These are phyloP conservation scores for Penicillium decumbens DNA, from an alignment of 2,329 filamentous ascomycete genomes.

Conservation along the genomic window DNA sequence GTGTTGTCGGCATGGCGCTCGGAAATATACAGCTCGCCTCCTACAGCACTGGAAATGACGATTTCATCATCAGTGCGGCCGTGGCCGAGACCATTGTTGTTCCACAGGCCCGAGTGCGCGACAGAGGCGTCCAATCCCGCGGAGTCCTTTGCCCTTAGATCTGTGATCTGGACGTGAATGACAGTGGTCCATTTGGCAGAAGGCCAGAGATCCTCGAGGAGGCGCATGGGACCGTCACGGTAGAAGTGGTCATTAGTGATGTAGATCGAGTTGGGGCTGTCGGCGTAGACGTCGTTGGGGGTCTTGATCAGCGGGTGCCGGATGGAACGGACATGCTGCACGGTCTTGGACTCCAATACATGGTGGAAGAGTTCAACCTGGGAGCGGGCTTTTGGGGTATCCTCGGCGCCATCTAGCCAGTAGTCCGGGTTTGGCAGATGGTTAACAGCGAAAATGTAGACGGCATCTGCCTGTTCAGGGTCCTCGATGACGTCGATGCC, in stretches of 20 bases:
- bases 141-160: conserved; percentile 22
- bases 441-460: conserved; percentile 60
- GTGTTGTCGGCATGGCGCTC: conserved; percentile 24
- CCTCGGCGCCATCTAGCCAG: conserved; percentile 11
- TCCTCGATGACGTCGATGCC: conserved; percentile 58
- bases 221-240: conserved; percentile 46
- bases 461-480: conserved; percentile 38
- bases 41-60: conserved; percentile 38
- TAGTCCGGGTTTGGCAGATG: conserved; percentile 51
- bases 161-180: conserved; percentile 43
- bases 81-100: conserved; percentile 55
- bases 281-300: conserved; percentile 56
- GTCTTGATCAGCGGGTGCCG: conserved; percentile 52
- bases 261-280: conserved; percentile 48
- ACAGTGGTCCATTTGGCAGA: conserved; percentile 49
- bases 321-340: conserved; percentile 51
- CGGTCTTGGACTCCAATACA: conserved; percentile 40
- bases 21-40: conserved; percentile 47
- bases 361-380: conserved; percentile 58
- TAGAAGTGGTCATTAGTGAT: conserved; percentile 60
- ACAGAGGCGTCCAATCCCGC: conserved; percentile 43
- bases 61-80: conserved; percentile 38
- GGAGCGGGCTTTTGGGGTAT: conserved; percentile 45
- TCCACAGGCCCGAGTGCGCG: conserved; percentile 46
- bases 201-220: conserved; percentile 46